Evolutionary conservation across 2,329 filamentous ascomycete genomes (phyloP), one percentile per base, ranked within the genome.

Genomic region (Scytalidium lignicola): DNA sequence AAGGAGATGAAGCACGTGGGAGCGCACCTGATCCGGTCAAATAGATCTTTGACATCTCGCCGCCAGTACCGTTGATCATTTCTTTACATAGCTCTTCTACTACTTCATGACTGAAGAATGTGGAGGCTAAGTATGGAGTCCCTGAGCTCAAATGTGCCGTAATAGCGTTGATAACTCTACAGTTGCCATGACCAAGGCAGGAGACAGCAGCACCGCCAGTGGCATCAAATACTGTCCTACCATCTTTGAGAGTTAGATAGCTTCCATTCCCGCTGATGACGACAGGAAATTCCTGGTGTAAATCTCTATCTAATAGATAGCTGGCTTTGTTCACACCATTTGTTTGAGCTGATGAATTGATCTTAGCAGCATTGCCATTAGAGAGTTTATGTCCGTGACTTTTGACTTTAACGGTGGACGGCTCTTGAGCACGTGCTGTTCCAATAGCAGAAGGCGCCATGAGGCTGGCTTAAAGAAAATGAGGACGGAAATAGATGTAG

Each of bases 151-250:
- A 70, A 57, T 90, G 85, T 12, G 72, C 58, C 3, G 70, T 65
- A 39, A 89, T 74, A 1, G 83, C 85, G 2, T 76, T 68, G 12
- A 72, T 71, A 12, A 91, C 79, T 43, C 82, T 72, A 40, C 72
- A 60, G 46, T 85, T 75, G 23, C 79, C 81, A 57, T 89, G 83
- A 6, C 88, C 88, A 9, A 92, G 69, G 60, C 83, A 85, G 9
- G 82, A 75, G 3, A 90, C 86, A 19, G 84, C 86, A 2, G 88
- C 85, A 18, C 88, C 88, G 22, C 84, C 79, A 18, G 83, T 86
- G 1, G 81, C 84, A 63, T 93, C 88, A 13, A 90, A 75, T 41
- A 93, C 76, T 28, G 68, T 71, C 20, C 76, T 73, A 1, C 83
- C 83, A 46, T 64, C 59, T n/a, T 53, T 50, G 5, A 63, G 57